Evolutionary conservation across 2,329 filamentous ascomycete genomes (phyloP).

Genomic region (Cucurbitaria berberidis): DNA sequence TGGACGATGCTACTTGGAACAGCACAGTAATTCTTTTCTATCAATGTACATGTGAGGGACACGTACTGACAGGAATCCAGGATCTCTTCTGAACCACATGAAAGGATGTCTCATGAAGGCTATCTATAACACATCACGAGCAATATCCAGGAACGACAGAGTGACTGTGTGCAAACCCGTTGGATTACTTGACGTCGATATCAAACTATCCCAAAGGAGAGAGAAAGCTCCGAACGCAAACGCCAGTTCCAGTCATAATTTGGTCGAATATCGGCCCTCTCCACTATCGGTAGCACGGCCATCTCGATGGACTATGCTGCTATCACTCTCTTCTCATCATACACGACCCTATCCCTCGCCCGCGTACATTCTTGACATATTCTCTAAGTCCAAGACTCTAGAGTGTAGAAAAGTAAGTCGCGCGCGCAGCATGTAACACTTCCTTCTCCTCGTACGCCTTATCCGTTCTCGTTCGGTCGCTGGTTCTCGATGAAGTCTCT

Average conservation of each 20-base stretch:
- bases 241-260: background rate
- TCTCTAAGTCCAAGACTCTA: no score
- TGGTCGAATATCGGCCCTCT: background rate
- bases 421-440: slow-evolving; percentile 14
- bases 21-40: slow-evolving; percentile 29
- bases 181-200: background rate
- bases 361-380: no score
- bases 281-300: background rate
- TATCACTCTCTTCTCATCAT: no score
- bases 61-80: slow-evolving; percentile 4
- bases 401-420: slow-evolving; percentile 11
- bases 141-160: background rate
- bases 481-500: background rate
- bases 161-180: background rate
- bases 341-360: no score
- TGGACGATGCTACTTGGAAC: slow-evolving; percentile 47
- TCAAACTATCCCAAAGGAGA: background rate
- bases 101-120: background rate
- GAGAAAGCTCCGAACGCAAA: background rate
- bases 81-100: slow-evolving; percentile 17
- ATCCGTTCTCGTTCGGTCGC: slow-evolving; percentile 1
- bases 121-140: background rate
- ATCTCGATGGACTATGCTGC: no score
- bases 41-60: background rate
- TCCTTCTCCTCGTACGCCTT: slow-evolving; percentile 6